phyloP scores from a whole-genome alignment of 371 early-diverging fungal genomes.

The Funneliformis caledonium region DNA sequence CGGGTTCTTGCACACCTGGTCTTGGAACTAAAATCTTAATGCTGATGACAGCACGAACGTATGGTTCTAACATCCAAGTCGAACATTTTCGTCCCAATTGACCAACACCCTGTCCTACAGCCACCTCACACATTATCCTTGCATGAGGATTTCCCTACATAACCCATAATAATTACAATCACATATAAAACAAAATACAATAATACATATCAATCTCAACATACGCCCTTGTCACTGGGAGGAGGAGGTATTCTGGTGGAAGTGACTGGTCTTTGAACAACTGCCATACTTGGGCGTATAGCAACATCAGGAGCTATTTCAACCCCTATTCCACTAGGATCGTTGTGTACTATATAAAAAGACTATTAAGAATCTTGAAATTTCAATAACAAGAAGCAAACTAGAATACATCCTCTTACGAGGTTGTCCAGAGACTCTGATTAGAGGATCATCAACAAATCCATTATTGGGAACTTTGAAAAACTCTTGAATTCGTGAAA shows the following conservation, averaged over 20 bases:
- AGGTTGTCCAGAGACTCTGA: conserved; percentile 2
- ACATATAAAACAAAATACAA: conserved; percentile 9
- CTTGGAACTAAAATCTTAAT: conserved; percentile 12
- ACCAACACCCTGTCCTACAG: not conserved
- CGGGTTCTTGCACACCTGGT: not conserved
- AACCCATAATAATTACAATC: not conserved
- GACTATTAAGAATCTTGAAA: not conserved
- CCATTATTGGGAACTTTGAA: conserved; percentile 25
- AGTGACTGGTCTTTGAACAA: not conserved
- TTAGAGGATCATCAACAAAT: conserved; percentile 21
- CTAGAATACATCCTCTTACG: conserved; percentile 27
- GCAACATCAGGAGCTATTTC: conserved; percentile 22
- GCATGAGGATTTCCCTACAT: conserved; percentile 29
- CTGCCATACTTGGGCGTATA: not conserved
- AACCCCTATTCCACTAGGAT: not conserved
- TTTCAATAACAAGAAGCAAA: conserved; percentile 18
- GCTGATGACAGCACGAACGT: not conserved
- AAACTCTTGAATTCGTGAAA: not conserved
- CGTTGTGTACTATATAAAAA: conserved; percentile 17
- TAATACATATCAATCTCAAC: conserved; percentile 8
- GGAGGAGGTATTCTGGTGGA: not conserved
- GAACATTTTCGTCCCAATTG: not conserved
- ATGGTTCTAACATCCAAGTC: not conserved
- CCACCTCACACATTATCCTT: conserved; percentile 1
- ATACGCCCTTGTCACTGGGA: not conserved